These are phyloP conservation scores for Cladosporium sp. DNA, from an alignment of 2,329 filamentous ascomycete genomes.

Conservation along the genomic window DNA sequence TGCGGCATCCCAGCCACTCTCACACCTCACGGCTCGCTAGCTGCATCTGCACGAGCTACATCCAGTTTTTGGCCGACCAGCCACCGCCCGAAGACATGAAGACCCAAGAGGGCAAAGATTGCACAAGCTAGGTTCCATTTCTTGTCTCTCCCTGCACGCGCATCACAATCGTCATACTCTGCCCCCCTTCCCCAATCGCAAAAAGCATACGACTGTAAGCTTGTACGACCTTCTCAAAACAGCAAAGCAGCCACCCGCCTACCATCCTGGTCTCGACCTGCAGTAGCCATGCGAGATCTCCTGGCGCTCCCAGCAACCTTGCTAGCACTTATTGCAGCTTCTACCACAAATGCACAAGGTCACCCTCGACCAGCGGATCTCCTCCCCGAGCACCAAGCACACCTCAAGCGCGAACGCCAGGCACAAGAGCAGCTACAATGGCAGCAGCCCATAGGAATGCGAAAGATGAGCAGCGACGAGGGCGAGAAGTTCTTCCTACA, in stretches of 20 bases:
- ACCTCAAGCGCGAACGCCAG: conserved; percentile 45
- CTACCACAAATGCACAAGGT: conserved; percentile 38
- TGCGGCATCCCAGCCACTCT: conserved; percentile 16
- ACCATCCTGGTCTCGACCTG: conserved; percentile 16
- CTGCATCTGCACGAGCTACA: conserved; percentile 8
- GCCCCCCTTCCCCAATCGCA: background rate
- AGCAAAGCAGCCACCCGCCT: conserved; percentile 14
- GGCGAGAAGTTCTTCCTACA: conserved; percentile 74
- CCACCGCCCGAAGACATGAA: background rate
- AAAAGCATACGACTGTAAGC: background rate
- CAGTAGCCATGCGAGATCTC: conserved; percentile 29
- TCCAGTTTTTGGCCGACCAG: conserved; percentile 9
- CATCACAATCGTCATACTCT: conserved; percentile 2
- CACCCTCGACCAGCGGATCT: conserved; percentile 50
- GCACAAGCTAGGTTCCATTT: conserved; percentile 17
- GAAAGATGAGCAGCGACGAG: conserved; percentile 71
- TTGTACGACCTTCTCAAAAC: conserved; percentile 10
- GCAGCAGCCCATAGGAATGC: conserved; percentile 62
- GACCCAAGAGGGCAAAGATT: background rate
- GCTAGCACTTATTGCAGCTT: conserved; percentile 26
- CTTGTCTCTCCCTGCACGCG: conserved; percentile 7
- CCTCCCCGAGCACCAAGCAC: conserved; percentile 50
- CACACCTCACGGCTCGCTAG: conserved; percentile 17
- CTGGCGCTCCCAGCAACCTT: conserved; percentile 34
- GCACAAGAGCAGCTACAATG: conserved; percentile 43